phyloP scores from a whole-genome alignment of 768 basidiomycete species.

The Clathrus columnatus region DNA sequence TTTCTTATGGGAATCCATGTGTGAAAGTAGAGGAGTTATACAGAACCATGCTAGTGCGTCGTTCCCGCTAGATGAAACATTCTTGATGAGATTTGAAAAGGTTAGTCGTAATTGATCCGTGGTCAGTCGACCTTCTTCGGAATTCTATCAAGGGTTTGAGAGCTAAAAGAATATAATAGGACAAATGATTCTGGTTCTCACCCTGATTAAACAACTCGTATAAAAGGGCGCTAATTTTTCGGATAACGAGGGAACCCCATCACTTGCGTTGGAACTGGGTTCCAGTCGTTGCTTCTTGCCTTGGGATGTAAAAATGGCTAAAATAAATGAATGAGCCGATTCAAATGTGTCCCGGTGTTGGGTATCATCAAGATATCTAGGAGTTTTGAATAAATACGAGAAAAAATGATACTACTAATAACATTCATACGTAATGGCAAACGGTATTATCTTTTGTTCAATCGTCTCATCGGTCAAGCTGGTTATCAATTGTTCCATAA shows the following conservation, averaged over 20 bases:
- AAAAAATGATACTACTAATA: slow-evolving; percentile 8
- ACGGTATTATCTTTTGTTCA: slow-evolving; percentile 44
- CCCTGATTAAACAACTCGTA: slow-evolving; percentile 59
- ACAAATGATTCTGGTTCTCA: slow-evolving; percentile 27
- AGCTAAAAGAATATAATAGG: not conserved
- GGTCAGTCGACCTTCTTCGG: slow-evolving; percentile 49
- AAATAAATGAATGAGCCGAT: slow-evolving; percentile 75
- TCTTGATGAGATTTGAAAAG: slow-evolving; percentile 59
- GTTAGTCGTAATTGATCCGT: slow-evolving; percentile 64
- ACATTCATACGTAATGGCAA: slow-evolving; percentile 55
- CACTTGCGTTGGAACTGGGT: not conserved
- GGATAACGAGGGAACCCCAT: slow-evolving; percentile 32
- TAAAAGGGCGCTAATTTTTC: slow-evolving; percentile 69
- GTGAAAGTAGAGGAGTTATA: slow-evolving; percentile 44
- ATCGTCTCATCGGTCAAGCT: slow-evolving; percentile 46
- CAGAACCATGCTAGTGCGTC: slow-evolving; percentile 61
- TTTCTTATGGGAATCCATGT: too few relatives aligned
- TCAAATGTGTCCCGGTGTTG: slow-evolving; percentile 71
- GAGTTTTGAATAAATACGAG: not conserved
- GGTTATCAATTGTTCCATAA: slow-evolving; percentile 71
- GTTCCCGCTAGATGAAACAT: slow-evolving; percentile 39
- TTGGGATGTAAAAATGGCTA: slow-evolving; percentile 65
- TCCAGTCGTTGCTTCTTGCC: slow-evolving; percentile 11
- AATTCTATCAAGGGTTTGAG: slow-evolving; percentile 42
- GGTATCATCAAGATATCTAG: slow-evolving; percentile 52